These are phyloP conservation scores for Epithele typhae DNA, from an alignment of 768 basidiomycete genomes.

Conservation along the genomic window DNA sequence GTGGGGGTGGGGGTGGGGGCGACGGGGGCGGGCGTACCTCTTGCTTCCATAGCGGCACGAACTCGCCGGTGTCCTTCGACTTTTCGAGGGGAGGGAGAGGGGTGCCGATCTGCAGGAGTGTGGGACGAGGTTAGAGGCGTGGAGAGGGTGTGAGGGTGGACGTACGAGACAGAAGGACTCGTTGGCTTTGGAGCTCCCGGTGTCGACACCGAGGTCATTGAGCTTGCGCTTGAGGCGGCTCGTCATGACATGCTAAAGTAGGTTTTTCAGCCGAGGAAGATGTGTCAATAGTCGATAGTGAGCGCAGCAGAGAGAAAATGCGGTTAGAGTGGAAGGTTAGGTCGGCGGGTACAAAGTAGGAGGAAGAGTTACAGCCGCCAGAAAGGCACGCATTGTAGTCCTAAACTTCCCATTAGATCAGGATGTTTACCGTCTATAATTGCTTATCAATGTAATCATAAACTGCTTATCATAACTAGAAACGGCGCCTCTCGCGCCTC, in stretches of 20 bases:
- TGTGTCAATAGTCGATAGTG: no score
- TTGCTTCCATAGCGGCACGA: conserved; percentile 97
- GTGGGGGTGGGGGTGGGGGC: background rate
- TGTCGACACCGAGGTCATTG: conserved; percentile 72
- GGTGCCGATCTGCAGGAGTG: conserved; percentile 86
- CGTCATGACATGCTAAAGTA: conserved; percentile 31
- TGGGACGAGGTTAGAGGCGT: background rate
- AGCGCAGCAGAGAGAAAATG: background rate
- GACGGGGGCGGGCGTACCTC: conserved; percentile 51
- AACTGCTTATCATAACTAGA: no score
- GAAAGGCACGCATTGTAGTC: no score
- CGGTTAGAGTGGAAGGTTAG: no score
- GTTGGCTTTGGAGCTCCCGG: conserved; percentile 63
- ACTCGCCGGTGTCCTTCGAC: conserved; percentile 87
- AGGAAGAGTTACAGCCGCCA: no score
- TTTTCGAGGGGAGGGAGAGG: conserved; percentile 94
- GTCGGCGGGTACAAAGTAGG: no score
- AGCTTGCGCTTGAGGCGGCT: conserved; percentile 79
- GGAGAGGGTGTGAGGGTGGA: no score
- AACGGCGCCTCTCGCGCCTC: no score
- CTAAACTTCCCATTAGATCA: no score
- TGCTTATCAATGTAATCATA: no score
- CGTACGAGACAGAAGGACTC: conserved; percentile 84
- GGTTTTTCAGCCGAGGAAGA: no score
- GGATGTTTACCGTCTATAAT: no score